phyloP scores from a whole-genome alignment of 306 rosid species.

The Ormosia semicastrata region DNA sequence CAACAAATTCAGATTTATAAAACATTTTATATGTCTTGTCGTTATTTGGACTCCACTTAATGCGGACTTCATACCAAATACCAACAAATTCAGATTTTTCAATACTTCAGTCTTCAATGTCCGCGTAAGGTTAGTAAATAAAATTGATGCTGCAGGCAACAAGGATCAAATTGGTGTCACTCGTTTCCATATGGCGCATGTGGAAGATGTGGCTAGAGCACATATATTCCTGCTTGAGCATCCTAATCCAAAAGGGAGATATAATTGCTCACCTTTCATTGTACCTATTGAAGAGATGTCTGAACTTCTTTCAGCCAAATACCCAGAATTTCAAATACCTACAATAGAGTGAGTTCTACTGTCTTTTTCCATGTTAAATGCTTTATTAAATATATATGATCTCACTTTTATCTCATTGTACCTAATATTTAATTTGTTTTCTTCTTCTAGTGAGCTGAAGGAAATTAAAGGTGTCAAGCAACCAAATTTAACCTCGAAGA shows the following conservation, averaged over 20 bases:
- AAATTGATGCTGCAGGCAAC: constrained; percentile 32
- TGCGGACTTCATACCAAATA: neutral
- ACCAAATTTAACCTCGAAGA: constrained; percentile 42
- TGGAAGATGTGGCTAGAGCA: constrained; percentile 61
- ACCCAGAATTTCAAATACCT: constrained; percentile 50
- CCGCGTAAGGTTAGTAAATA: neutral
- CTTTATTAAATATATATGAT: neutral
- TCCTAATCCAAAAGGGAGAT: constrained; percentile 55
- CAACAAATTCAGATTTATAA: neutral
- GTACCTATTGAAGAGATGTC: constrained; percentile 30
- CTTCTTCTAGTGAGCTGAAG: constrained; percentile 33
- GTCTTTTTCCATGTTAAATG: neutral
- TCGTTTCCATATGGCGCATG: constrained; percentile 51
- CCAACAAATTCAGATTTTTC: neutral
- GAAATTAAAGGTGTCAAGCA: constrained; percentile 13
- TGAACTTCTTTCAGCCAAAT: constrained; percentile 41
- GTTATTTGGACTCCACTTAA: neutral
- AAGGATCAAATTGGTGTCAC: constrained; percentile 29
- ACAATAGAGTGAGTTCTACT: constrained; percentile 53
- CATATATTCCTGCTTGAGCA: constrained; percentile 59
- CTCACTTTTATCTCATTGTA: neutral
- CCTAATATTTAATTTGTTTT: neutral
- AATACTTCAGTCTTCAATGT: neutral
- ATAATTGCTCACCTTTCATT: constrained; percentile 49
- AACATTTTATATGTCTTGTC: neutral